Evolutionary conservation across 116 monocot species (phyloP).

Genomic region (Trichopus zeylanicus): DNA sequence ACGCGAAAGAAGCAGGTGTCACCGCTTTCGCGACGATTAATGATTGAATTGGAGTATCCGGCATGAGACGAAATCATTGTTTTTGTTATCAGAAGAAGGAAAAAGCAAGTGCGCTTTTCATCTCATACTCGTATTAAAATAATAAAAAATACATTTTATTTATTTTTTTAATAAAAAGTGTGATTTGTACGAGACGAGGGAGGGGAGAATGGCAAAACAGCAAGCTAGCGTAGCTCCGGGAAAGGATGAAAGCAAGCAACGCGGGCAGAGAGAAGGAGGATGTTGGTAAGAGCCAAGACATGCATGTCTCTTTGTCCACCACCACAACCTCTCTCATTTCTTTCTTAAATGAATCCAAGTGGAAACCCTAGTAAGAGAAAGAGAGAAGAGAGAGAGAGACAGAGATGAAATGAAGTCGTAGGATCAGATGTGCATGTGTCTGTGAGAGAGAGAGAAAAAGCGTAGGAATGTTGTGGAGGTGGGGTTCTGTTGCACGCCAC

Average conservation of each 20-base stretch:
- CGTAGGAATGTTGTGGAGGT: slow-evolving; percentile 21
- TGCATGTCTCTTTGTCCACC: slow-evolving; percentile 35
- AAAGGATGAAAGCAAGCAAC: slow-evolving; percentile 7
- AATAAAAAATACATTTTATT: too few relatives aligned
- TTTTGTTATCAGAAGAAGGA: too few relatives aligned
- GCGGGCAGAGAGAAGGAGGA: slow-evolving; percentile 12
- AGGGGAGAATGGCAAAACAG: too few relatives aligned
- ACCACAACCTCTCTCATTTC: too few relatives aligned
- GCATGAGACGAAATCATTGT: too few relatives aligned
- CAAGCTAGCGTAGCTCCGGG: background rate
- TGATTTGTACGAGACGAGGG: too few relatives aligned
- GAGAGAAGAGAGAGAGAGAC: background rate
- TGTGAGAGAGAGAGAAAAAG: background rate
- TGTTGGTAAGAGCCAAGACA: slow-evolving; percentile 28
- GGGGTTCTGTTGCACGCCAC: slow-evolving; percentile 19
- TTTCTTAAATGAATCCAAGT: background rate
- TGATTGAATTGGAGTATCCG: too few relatives aligned
- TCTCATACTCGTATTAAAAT: too few relatives aligned
- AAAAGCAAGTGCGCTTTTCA: too few relatives aligned
- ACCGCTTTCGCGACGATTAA: too few relatives aligned
- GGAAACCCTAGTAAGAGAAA: background rate
- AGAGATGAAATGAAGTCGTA: background rate
- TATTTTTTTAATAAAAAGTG: too few relatives aligned
- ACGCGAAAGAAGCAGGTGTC: too few relatives aligned
- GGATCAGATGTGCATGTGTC: background rate